A percentile compares a stretch with the other conserved stretches of the same genome.
Conservation (phyloP, 163 green algal species). For the Scenedesmus sp. region DNA sequence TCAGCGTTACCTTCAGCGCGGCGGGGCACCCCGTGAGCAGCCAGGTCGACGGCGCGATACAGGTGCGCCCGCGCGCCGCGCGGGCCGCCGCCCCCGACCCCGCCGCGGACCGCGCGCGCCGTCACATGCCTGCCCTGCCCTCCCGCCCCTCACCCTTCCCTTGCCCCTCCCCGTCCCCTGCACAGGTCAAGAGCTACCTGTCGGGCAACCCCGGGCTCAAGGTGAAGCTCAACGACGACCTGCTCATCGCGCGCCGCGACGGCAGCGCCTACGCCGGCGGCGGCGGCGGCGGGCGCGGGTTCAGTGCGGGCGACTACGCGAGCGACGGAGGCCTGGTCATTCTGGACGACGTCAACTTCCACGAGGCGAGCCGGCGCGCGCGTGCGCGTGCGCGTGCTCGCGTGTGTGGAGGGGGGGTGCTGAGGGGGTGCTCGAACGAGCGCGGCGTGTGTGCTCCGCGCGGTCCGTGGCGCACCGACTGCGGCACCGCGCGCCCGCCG, state of each 20-base stretch:
- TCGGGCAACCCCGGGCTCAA: slow-evolving; percentile 85
- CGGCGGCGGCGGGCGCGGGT: neutral
- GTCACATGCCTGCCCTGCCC: no score
- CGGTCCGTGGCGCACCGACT: no score
- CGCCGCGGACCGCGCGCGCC: no score
- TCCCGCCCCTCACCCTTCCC: neutral
- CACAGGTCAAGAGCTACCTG: slow-evolving; percentile 90
- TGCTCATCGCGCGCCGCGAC: slow-evolving; percentile 71
- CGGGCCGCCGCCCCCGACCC: no score
- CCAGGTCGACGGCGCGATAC: slow-evolving; percentile 63
- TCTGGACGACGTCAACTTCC: slow-evolving; percentile 88
- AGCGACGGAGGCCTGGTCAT: slow-evolving; percentile 61
- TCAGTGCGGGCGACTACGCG: slow-evolving; percentile 27
- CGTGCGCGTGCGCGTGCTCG: no score
- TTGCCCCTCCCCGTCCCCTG: neutral
- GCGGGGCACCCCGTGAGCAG: slow-evolving; percentile 72
- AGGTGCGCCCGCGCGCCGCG: no score
- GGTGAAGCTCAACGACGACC: slow-evolving; percentile 87
- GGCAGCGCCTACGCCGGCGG: slow-evolving; percentile 43
- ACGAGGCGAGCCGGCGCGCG: slow-evolving; percentile 59
- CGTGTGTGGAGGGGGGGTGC: no score
- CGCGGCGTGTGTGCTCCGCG: no score
- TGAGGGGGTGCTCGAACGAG: no score
- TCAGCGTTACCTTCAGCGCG: slow-evolving; percentile 93
- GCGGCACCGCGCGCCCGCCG: no score